These are phyloP conservation scores for Aspergillus tubingensis DNA, from an alignment of 2,329 filamentous ascomycete genomes.

Conservation along the genomic window DNA sequence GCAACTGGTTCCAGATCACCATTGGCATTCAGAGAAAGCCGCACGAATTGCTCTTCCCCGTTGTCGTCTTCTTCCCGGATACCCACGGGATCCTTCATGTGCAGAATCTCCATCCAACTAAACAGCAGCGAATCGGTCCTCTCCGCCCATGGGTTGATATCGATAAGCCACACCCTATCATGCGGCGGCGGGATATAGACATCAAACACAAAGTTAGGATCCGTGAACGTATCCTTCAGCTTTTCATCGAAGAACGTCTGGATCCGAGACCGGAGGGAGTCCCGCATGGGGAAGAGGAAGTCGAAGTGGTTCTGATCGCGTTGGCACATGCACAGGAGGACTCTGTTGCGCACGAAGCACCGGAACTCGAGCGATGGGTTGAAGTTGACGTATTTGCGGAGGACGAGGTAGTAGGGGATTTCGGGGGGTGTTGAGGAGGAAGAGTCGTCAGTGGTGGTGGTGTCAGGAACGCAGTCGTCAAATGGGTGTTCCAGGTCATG, in stretches of 20 bases:
- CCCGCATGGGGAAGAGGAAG: constrained; percentile 71
- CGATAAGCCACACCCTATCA: constrained; percentile 78
- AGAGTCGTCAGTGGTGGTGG: constrained; percentile 11
- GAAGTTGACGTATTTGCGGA: constrained; percentile 83
- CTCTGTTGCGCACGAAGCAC: constrained; percentile 85
- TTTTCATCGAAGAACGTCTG: constrained; percentile 74
- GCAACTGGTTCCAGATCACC: constrained; percentile 16
- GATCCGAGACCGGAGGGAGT: constrained; percentile 68
- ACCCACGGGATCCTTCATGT: constrained; percentile 55
- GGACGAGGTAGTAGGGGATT: constrained; percentile 76
- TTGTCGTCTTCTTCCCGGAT: constrained; percentile 38
- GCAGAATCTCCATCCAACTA: constrained; percentile 83
- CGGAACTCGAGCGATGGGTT: constrained; percentile 93
- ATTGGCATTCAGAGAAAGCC: constrained; percentile 35
- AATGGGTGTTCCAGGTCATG: constrained; percentile 95
- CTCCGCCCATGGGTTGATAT: constrained; percentile 93
- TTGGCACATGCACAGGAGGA: constrained; percentile 80
- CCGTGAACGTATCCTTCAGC: constrained; percentile 76
- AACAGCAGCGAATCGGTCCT: constrained; percentile 88
- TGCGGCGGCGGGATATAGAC: constrained; percentile 81
- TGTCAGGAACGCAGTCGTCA: constrained; percentile 64
- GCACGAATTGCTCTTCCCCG: constrained; percentile 35
- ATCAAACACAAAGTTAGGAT: constrained; percentile 84
- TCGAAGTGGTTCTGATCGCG: constrained; percentile 88
- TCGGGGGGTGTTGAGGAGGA: constrained; percentile 29